phyloP scores from a whole-genome alignment of 495 filamentous ascomycete species.

The Aspergillus coremiiformis region DNA sequence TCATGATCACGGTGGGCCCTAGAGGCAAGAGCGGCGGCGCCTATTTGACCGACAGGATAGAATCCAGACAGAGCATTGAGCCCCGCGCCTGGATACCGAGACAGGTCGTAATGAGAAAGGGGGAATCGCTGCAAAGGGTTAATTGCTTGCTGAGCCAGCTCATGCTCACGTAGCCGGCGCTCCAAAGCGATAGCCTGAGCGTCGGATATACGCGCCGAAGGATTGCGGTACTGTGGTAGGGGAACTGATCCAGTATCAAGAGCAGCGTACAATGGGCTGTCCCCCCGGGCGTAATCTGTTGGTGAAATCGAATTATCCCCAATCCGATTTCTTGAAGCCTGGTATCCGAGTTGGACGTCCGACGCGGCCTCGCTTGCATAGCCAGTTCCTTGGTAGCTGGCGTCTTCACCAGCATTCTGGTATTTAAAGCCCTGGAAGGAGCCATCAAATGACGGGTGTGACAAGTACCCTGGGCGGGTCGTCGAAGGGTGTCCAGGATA shows the following conservation, averaged over 20 bases:
- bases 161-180: slow-evolving; percentile 46
- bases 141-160: slow-evolving; percentile 27
- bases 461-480: slow-evolving; percentile 25
- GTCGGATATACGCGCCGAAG: slow-evolving; percentile 32
- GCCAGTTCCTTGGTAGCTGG: slow-evolving; percentile 20
- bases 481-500: slow-evolving; percentile 13
- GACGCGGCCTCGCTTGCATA: slow-evolving; percentile 22
- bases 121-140: slow-evolving; percentile 35
- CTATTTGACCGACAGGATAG: slow-evolving; percentile 23
- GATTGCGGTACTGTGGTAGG: slow-evolving; percentile 37
- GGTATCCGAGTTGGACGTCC: slow-evolving; percentile 29
- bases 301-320: slow-evolving; percentile 43
- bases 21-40: slow-evolving; percentile 33
- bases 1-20: slow-evolving; percentile 59
- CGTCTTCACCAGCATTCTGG: slow-evolving; percentile 21
- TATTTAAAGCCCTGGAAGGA: slow-evolving; percentile 28
- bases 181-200: slow-evolving; percentile 38
- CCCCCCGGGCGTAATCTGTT: slow-evolving; percentile 48
- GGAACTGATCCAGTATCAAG: slow-evolving; percentile 41
- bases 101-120: slow-evolving; percentile 36
- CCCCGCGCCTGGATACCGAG: slow-evolving; percentile 28
- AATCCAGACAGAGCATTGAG: slow-evolving; percentile 32
- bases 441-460: slow-evolving; percentile 30
- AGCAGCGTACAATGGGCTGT: slow-evolving; percentile 51
- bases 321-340: slow-evolving; percentile 17